phyloP scores from a whole-genome alignment of 495 filamentous ascomycete genomes.

The Corynascus novoguineensis region DNA sequence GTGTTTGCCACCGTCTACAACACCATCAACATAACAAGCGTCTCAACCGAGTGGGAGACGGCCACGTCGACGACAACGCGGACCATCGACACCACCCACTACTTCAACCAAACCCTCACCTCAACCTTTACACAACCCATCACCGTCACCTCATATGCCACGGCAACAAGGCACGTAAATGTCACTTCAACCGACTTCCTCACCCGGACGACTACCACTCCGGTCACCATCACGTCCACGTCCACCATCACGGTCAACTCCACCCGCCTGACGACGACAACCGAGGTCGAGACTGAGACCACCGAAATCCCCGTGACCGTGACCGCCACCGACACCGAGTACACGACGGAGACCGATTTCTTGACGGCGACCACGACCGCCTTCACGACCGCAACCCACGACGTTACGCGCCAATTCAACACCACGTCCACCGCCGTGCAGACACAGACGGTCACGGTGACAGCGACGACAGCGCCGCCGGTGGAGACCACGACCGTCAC shows the following conservation, averaged over 20 bases:
- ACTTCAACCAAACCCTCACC: conserved; percentile 2
- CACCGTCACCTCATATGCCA: background rate
- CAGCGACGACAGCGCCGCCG: background rate
- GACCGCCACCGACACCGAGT: background rate
- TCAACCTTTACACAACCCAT: background rate
- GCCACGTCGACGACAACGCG: background rate
- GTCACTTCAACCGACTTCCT: background rate
- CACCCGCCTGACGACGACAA: background rate
- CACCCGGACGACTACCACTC: background rate
- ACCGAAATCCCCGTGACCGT: background rate
- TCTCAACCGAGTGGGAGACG: background rate
- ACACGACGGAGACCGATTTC: background rate
- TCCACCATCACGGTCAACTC: conserved; percentile 1
- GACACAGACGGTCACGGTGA: background rate
- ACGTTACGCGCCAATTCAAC: background rate
- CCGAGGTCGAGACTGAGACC: background rate
- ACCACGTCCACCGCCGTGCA: background rate
- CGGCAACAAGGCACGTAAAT: background rate
- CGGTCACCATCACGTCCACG: background rate
- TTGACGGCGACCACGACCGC: background rate
- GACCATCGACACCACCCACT: background rate
- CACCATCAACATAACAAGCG: conserved; percentile 1
- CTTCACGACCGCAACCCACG: background rate
- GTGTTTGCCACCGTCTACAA: conserved; percentile 2
- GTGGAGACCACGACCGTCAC: background rate